Base-by-base conservation (phyloP, 106 monocot species). In the Dactylorhiza incarnata region DNA sequence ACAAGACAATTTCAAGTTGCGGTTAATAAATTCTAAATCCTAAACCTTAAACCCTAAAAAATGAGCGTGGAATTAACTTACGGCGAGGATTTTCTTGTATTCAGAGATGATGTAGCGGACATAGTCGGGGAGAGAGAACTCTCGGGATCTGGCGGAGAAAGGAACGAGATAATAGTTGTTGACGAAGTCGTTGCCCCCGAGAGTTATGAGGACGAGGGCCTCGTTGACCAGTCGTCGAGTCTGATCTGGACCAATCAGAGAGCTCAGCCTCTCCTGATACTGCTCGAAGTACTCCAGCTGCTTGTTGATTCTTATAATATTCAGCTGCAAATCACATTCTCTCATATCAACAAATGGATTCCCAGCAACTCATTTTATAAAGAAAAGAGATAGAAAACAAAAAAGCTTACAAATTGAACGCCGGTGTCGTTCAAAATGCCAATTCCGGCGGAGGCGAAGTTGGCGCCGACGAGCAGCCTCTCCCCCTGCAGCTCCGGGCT, bases 131-230 rank as follows among this genome's bases (percentile, higher is more conserved):
- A 95, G 82, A 4, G 89, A 20, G 77, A 87, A 95, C 75, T 95
- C 79, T 12, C 85, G 87, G 49, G 92, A 95, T 74, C 95, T 77
- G 3, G 75, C 78, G 4, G 95, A 95, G 78, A 62, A 88, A 6
- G 95, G 95, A 14, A 95, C 54, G 47, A 95, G 70, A 77, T 88
- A 95, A 79, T 95, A 95, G 84, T 95, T 95, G 85, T 95, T 95
- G 6, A 95, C 92, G 55, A 95, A 95, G 74, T 95, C 95, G 37
- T 95, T 95, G 61, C 95, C 95, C 48, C 95, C 95, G n/a, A 95
- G 88, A 4, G 88, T 87, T 77, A 95, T 86, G 47, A 95, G 81
- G 43, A 92, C 82, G 9, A 95, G 92, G 0, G 88, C 84, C 5
- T 75, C 5, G 75, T 78, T 90, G 56, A 95, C 87, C 0, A 90